Evolutionary conservation across 73 alveolate species (phyloP).

Genomic region (Stentor coeruleus): DNA sequence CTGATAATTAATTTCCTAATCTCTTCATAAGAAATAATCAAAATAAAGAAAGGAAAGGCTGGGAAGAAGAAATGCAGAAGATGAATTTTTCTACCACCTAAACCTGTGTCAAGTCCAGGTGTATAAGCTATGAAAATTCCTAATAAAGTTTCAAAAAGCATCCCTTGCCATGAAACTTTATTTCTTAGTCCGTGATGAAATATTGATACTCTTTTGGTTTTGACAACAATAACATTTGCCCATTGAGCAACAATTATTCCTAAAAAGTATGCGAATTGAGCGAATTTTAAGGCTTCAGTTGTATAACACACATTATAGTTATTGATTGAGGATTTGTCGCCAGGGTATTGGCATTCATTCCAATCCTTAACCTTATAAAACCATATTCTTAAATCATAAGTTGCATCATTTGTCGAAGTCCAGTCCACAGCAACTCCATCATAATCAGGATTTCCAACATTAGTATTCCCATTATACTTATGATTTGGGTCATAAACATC

Average conservation of each 20-base stretch:
- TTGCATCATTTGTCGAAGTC: constrained; percentile 8
- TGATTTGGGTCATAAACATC: constrained; percentile 39
- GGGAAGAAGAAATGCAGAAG: constrained; percentile 65
- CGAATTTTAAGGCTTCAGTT: constrained; percentile 75
- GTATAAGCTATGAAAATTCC: constrained; percentile 45
- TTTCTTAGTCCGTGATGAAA: constrained; percentile 36
- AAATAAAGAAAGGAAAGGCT: constrained; percentile 61
- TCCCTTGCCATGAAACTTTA: constrained; percentile 19
- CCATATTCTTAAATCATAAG: constrained; percentile 24
- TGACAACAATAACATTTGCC: constrained; percentile 62
- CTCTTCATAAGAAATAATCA: constrained; percentile 62
- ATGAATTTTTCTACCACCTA: constrained; percentile 69
- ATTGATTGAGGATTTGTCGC: neutral
- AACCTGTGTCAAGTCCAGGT: constrained; percentile 47
- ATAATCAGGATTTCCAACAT: constrained; percentile 28
- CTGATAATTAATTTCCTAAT: constrained; percentile 65
- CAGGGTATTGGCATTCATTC: constrained; percentile 12
- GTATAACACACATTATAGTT: constrained; percentile 60
- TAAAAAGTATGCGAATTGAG: constrained; percentile 68
- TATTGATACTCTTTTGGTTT: constrained; percentile 46
- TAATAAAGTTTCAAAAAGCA: constrained; percentile 51
- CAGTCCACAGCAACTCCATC: constrained; percentile 16
- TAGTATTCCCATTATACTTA: constrained; percentile 26
- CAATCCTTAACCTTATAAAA: neutral
- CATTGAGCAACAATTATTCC: constrained; percentile 59